Conservation (phyloP, 2,329 filamentous ascomycete species). For the Hypoxylon sp. region DNA sequence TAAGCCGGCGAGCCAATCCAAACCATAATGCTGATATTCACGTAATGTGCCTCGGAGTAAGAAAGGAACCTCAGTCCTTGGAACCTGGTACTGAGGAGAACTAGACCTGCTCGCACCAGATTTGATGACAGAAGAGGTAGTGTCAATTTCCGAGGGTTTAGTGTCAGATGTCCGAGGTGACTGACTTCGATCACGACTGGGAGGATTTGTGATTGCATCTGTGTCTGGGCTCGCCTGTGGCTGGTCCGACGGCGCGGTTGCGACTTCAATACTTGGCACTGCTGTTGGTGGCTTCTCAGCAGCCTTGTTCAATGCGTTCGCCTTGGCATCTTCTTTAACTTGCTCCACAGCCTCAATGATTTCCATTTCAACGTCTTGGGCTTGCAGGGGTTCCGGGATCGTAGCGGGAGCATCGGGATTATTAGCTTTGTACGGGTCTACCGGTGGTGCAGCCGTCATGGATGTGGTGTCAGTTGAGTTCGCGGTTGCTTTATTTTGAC, state of each 20-base stretch:
- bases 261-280: conserved; percentile 48
- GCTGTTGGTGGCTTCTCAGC: conserved; percentile 8
- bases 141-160: conserved; percentile 64
- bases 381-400: conserved; percentile 40
- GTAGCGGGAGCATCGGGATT: conserved; percentile 36
- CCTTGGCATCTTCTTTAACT: conserved; percentile 27
- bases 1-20: conserved; percentile 95
- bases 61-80: conserved; percentile 81
- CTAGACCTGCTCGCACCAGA: conserved; percentile 54
- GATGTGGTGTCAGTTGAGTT: neutral
- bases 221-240: conserved; percentile 58
- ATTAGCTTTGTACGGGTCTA: conserved; percentile 39
- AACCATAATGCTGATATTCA: conserved; percentile 96
- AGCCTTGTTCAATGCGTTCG: conserved; percentile 4
- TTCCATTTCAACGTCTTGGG: conserved; percentile 46
- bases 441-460: conserved; percentile 22
- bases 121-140: conserved; percentile 56
- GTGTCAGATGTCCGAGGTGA: conserved; percentile 65
- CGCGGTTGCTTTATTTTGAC: conserved; percentile 6
- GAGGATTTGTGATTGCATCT: conserved; percentile 59
- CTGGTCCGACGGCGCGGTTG: conserved; percentile 43
- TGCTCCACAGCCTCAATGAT: conserved; percentile 46
- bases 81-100: conserved; percentile 54
- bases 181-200: conserved; percentile 61
- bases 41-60: conserved; percentile 88